Base-by-base conservation (phyloP, 257 asterid species). In the Ilex asprella region DNA sequence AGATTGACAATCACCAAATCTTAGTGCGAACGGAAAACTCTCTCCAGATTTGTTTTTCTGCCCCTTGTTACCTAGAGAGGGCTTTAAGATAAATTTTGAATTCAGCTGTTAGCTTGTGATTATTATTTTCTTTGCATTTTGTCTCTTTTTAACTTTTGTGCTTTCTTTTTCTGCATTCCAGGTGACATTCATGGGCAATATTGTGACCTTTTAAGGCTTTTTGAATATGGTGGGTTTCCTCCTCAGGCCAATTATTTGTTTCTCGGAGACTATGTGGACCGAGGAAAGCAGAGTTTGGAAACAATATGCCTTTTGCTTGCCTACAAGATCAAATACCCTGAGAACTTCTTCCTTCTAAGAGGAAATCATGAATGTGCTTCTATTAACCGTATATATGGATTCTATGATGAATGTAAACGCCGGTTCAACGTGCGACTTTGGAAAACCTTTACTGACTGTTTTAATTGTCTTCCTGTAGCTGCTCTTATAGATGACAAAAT, bases 151-250 rank as follows among this genome's bases (percentile, higher is more conserved):
- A 15, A 53, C 30, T 53, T 68, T 47, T 56, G 3, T 55, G 39
- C 31, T 55, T 64, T 31, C 29, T 10, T 30, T 12, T 14, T 44
- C 47, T 54, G 69, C 58, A 31, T 65, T 75, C 49, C 67, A 75
- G 80, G 77, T 67, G 77, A 75, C 60, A 75, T 75, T 63, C 77
- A 75, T 61, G 80, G 80, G 49, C 80, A 75, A 41, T 75, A 70
- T 63, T 67, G 70, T 51, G 80, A 75, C 64, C 80, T 71, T 59
- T 46, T 74, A 53, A 61, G 79, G 72, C 72, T 74, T 51, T 69
- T 74, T 65, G 79, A 74, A 58, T 74, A 71, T 52, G 80, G 80
- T 29, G 80, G 77, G 12, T 71, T 75, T 55, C 77, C 80, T 31
- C 80, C 77, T 12, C 71, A 71, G 59, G 70, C 80, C 32, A 75